Percentiles rank a stretch among this genome's conserved stretches.
Evolutionary conservation across 2,329 filamentous ascomycete species (phyloP).

Genomic region (Trichoderma citrinoviride): DNA sequence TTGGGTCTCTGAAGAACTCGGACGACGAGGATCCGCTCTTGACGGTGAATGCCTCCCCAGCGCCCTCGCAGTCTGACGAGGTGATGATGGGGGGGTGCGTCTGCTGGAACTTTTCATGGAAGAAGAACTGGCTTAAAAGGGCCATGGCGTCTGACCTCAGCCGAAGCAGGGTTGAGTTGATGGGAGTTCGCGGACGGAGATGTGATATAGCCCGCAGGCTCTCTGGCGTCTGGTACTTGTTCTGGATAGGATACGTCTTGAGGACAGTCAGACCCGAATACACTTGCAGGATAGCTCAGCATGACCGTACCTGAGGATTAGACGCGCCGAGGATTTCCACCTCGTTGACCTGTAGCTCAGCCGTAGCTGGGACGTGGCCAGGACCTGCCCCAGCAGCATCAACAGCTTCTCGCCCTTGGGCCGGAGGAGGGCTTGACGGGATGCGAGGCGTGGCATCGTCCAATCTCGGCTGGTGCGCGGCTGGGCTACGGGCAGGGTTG

Average conservation of each 20-base stretch:
- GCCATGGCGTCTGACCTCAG: conserved; percentile 79
- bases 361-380: conserved; percentile 12
- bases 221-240: conserved; percentile 90
- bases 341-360: conserved; percentile 71
- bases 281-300: neutral
- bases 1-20: conserved; percentile 78
- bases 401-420: neutral
- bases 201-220: conserved; percentile 87
- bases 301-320: conserved; percentile 67
- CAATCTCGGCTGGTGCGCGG: neutral
- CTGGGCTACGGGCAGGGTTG: conserved; percentile 2
- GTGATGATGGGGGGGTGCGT: conserved; percentile 93
- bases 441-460: neutral
- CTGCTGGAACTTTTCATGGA: conserved; percentile 67
- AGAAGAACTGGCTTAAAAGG: conserved; percentile 73
- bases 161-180: conserved; percentile 76
- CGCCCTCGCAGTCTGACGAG: conserved; percentile 95
- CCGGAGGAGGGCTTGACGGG: neutral
- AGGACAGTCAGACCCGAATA: conserved; percentile 25
- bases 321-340: conserved; percentile 73
- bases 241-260: conserved; percentile 88
- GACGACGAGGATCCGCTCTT: conserved; percentile 41
- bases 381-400: neutral
- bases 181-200: conserved; percentile 75
- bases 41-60: conserved; percentile 87